Percentiles rank a stretch among this genome's conserved stretches.
Evolutionary conservation across 2,329 filamentous ascomycete species (phyloP).

Genomic region (Chaetomium globosum): DNA sequence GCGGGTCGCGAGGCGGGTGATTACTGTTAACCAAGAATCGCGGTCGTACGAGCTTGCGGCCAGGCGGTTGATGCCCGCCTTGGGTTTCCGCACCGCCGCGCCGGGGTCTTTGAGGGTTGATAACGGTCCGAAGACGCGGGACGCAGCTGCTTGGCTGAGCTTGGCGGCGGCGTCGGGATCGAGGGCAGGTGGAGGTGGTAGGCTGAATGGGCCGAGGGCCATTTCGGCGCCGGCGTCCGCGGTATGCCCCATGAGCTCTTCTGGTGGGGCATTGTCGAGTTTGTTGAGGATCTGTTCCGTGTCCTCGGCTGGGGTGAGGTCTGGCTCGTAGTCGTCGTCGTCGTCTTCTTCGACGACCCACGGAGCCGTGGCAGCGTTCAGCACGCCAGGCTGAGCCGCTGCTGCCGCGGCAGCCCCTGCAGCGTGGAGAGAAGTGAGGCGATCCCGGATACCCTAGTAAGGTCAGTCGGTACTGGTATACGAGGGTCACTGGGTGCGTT

Average conservation of each 20-base stretch:
- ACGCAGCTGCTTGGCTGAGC: slow-evolving; percentile 73
- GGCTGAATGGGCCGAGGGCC: slow-evolving; percentile 73
- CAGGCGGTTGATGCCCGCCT: slow-evolving; percentile 77
- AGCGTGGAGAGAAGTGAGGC: slow-evolving; percentile 51
- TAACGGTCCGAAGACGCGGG: slow-evolving; percentile 78
- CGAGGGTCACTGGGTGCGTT: no score
- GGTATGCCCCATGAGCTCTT: slow-evolving; percentile 50
- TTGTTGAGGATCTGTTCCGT: slow-evolving; percentile 77
- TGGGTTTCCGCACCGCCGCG: slow-evolving; percentile 59
- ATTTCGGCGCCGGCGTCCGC: slow-evolving; percentile 53
- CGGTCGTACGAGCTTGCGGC: slow-evolving; percentile 82
- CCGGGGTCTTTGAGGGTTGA: slow-evolving; percentile 70
- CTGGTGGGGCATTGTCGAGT: slow-evolving; percentile 68
- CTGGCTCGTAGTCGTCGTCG: slow-evolving; percentile 88
- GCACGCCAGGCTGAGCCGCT: slow-evolving; percentile 45
- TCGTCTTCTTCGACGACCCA: slow-evolving; percentile 76
- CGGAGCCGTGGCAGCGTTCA: slow-evolving; percentile 62
- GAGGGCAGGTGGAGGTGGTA: slow-evolving; percentile 75
- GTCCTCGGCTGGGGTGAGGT: slow-evolving; percentile 76
- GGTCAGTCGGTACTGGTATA: background rate
- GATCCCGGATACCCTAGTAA: slow-evolving; percentile 54
- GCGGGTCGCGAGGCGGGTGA: slow-evolving; percentile 82
- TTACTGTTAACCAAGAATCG: slow-evolving; percentile 87
- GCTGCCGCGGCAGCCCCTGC: slow-evolving; percentile 40
- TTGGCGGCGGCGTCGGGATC: slow-evolving; percentile 71